Evolutionary conservation across 2,329 filamentous ascomycete genomes (phyloP), one percentile per base, ranked within the genome.

Genomic region (Fusarium sp.): DNA sequence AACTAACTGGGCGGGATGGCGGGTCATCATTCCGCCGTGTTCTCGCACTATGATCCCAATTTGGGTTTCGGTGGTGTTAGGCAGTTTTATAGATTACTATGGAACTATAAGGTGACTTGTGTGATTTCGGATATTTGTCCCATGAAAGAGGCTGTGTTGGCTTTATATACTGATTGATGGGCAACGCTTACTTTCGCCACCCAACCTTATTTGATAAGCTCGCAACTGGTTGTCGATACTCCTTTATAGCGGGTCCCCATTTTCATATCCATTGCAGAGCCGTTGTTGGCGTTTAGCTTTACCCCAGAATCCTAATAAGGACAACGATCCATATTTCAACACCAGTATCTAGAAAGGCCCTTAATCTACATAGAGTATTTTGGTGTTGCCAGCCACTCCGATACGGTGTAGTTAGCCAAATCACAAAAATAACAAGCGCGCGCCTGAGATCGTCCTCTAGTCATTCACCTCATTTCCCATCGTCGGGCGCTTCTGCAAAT

Each of bases 21-120:
- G 78, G 78, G 71, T 73, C 75, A 79, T 78, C 70, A 77, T 78
- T 78, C 63, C 63, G 58, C 78, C 78, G 78, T 60, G 33, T 20
- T 61, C 71, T 76, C 71, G 69, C 70, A 45, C 33, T 50, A 64
- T 73, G 46, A 67, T 75, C 66, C 73, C 70, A 61, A 20, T 66
- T 67, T 45, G 27, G 37, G 46, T 37, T 40, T 55, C 42, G 45
- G 49, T 48, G 30, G 20, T 46, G n/a, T 37, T 46, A 46, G 50
- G 18, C 35, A 14, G n/a, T 54, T 30, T 42, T 32, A 15, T 7
- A 2, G 20, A 32, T 23, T 50, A 10, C 13, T 15, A 18, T 26
- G n/a, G n/a, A 37, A 33, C 27, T 33, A 45, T 14, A 3, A 26
- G 8, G 13, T 33, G 20, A 7, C 20, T 55, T 12, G 20, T 26